A percentile compares a stretch with the other conserved stretches of the same genome.
These are phyloP conservation scores for Dalbergia cochinchinensis DNA, from an alignment of 306 rosid genomes.

Conservation along the genomic window DNA sequence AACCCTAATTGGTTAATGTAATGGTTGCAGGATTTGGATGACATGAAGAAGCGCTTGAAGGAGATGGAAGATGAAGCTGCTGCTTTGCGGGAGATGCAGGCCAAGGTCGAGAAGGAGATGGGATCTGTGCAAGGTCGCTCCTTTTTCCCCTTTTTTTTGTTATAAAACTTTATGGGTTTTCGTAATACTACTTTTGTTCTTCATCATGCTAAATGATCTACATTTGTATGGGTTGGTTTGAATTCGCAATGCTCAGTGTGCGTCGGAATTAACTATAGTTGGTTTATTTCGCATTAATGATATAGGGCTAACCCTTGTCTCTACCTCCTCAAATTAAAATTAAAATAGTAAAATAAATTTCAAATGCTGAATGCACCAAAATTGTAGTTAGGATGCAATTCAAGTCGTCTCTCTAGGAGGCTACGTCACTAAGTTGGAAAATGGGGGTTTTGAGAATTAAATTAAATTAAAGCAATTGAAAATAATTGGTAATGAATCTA, in stretches of 20 bases:
- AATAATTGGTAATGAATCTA: too few species aligned
- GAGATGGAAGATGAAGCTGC: conserved; percentile 81
- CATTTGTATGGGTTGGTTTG: conserved; percentile 13
- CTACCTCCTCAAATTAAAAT: too few species aligned
- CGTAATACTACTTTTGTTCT: neutral
- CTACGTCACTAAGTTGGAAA: too few species aligned
- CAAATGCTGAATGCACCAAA: too few species aligned
- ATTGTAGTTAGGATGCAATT: too few species aligned
- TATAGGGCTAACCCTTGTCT: too few species aligned
- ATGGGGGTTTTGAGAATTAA: too few species aligned
- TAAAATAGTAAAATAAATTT: too few species aligned
- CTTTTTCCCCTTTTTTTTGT: neutral
- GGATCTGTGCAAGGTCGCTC: conserved; percentile 64
- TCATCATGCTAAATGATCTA: conserved; percentile 7
- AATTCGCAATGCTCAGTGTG: conserved; percentile 12
- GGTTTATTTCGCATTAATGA: conserved; percentile 10
- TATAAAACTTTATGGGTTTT: neutral
- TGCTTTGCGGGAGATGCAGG: conserved; percentile 82
- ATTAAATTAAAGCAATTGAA: too few species aligned
- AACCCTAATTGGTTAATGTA: conserved; percentile 45
- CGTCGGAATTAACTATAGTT: neutral
- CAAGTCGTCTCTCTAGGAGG: too few species aligned
- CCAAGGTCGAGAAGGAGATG: conserved; percentile 74
- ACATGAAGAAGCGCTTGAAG: conserved; percentile 76
- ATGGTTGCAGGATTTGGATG: conserved; percentile 61